phyloP scores from a whole-genome alignment of 1,139 yeast species.

The Arxiozyma heterogenica region DNA sequence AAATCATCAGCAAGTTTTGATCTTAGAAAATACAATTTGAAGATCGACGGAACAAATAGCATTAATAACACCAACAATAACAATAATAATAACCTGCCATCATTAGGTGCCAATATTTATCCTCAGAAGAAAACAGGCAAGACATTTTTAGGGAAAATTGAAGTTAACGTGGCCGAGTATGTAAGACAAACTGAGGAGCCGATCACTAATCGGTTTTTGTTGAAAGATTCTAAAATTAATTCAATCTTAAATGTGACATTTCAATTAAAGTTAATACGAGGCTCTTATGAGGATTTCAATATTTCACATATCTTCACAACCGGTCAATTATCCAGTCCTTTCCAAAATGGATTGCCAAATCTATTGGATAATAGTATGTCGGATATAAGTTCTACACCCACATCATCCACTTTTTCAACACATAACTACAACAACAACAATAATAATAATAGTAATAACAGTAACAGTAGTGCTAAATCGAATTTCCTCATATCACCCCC shows the following conservation, averaged over 20 bases:
- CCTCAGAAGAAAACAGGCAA: slow-evolving; percentile 28
- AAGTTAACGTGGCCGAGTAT: slow-evolving; percentile 65
- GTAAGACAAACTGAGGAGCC: slow-evolving; percentile 46
- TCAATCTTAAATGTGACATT: slow-evolving; percentile 53
- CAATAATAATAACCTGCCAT: not conserved
- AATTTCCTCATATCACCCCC: not conserved
- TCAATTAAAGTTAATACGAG: slow-evolving; percentile 39
- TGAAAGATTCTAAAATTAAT: slow-evolving; percentile 74
- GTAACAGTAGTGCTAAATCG: not conserved
- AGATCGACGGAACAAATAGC: not conserved
- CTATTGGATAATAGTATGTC: slow-evolving; percentile 14
- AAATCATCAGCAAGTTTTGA: slow-evolving; percentile 4
- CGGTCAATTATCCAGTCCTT: slow-evolving; percentile 18
- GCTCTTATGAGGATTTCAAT: slow-evolving; percentile 31
- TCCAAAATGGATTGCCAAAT: slow-evolving; percentile 18
- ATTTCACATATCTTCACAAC: slow-evolving; percentile 12
- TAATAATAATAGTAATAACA: too few relatives aligned
- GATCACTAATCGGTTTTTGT: slow-evolving; percentile 49
- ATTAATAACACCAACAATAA: too few relatives aligned
- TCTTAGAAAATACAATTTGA: not conserved
- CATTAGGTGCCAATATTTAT: slow-evolving; percentile 8
- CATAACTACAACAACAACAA: not conserved
- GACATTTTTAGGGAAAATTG: slow-evolving; percentile 54
- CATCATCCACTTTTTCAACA: slow-evolving; percentile 9
- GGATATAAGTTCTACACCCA: not conserved